Evolutionary conservation across 148 eudicot species (phyloP), one percentile per base, ranked within the genome.

Genomic region (Diospyros kaki): DNA sequence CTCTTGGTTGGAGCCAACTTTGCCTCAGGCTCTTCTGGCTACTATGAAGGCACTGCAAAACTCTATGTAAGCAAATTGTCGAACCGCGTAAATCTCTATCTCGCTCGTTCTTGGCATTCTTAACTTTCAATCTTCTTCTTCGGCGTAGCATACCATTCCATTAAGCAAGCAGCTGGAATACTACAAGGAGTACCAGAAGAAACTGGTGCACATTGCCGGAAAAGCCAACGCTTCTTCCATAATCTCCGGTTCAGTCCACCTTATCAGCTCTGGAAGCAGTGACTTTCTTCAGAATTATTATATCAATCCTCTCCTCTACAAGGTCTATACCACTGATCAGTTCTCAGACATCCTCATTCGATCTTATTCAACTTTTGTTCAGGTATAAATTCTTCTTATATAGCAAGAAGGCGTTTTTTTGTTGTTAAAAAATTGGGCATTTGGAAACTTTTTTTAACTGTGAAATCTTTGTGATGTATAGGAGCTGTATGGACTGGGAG

Each of bases 211-310:
- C 10, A 59, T 83, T 51, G 89, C 85, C 58, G 93, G 93, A 66
- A 67, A 50, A 68, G 60, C 81, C 8, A 87, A 87, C 66, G 85
- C 90, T 10, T 80, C 90, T n/a, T 4, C 81, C 1, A 89, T 85
- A 69, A 87, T 87, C 45, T 55, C 80, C 56, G 84, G 77, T 7
- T 82, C 83, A 69, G 18, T 89, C 38, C 85, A 89, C 73, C 53
- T 89, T 5, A 40, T 89, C 39, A 83, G 90, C 76, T 79, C 86
- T 43, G 93, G 93, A 46, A 87, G 86, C 68, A 89, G 93, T 75
- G 93, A 89, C 80, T 89, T 89, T 85, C 75, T 87, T 28, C 90
- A 89, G 58, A 89, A 89, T 83, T 89, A 85, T 67, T 87, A 87
- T 78, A 87, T 89, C 74, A 84, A 89, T 52, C 93, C 93, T 79